Evolutionary conservation across 805 yeast species (phyloP), one percentile per base, ranked within the genome.

Genomic region (Millerago galiae): DNA sequence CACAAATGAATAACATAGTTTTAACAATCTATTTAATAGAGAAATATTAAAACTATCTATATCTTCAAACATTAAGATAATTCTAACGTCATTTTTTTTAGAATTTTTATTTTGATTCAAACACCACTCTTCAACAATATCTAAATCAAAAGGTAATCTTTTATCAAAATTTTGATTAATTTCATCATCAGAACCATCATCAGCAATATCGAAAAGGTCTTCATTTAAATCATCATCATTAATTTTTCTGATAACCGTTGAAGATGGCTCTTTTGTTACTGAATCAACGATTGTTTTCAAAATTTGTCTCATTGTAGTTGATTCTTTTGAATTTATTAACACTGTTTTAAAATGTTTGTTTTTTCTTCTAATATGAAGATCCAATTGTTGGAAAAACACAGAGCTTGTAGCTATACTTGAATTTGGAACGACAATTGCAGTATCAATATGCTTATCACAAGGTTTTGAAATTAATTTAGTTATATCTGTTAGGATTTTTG

Each of bases 121-220:
- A 36, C 55, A 52, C 60, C 60, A 57, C n/a, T 56, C 56, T 8
- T 44, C 46, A 3, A 48, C 49, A 14, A 54, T 48, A 26, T 56
- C 59, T 10, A 57, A 42, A 38, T 57, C 61, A 43, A 46, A 55
- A 1, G 55, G 53, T 3, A 49, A 38, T 37, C 55, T 48, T 39
- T 42, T 51, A 37, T 55, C 56, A 33, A 48, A 50, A 3, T 37
- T 35, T 30, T 30, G 29, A 33, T 47, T 21, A 21, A 21, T 11
- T 2, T 41, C 52, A 10, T 47, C 50, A 5, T 46, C 49, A 5
- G 47, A 54, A 21, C 43, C 48, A 16, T 33, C 27, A 11, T 43
- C 49, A 8, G 27, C 48, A 12, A 18, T 16, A 4, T 35, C 45
- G 28, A 41, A 45, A 17, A 37, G 43, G 8, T 12, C 15, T 10